Base-by-base conservation (phyloP, 2,329 filamentous ascomycete species). In the Cercospora berteroae region DNA sequence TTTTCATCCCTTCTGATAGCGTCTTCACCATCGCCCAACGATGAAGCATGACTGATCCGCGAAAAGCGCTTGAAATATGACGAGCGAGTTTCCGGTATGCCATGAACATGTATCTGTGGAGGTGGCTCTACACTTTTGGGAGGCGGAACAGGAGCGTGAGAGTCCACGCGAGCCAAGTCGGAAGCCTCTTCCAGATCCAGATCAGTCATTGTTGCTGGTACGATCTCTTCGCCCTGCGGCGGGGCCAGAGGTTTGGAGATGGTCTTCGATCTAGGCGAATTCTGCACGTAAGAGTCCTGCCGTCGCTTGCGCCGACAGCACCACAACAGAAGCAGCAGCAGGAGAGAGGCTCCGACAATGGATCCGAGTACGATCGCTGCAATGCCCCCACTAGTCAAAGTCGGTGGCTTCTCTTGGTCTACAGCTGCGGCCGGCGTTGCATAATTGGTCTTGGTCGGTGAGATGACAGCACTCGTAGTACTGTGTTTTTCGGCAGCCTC, bases 161-260 rank as follows among this genome's bases (percentile, higher is more conserved):
- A 60, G 18, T 69, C 59, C n/a, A 52, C 48, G n/a, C 64, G 52
- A 71, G 73, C 71, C 33, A 64, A 29, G 0, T 69, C 71, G 59
- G 76, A 74, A 4, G 75, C 76, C 48, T 81, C 81, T 67, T 82
- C 80, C 0, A 81, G 71, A 66, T 82, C 79, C 60, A 65, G 63
- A 25, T 73, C 71, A 25, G 76, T 68, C 27, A 74, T 69, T 7
- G 69, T 74, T 9, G 66, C 66, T 58, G 58, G 73, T 4, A 64
- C 70, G 55, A 67, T 77, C 64, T 65, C 74, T 66, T 72, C 74
- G 73, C 48, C 74, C 62, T 76, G 73, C 1, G 74, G 72, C 10
- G 77, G 75, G 5, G 75, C 70, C n/a, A 79, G 79, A n/a, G 81
- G 81, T 39, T 78, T 74, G 8, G 80, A 81, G 20, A 83, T 81